A percentile compares a stretch with the other conserved stretches of the same genome.
phyloP scores from a whole-genome alignment of 2,329 filamentous ascomycete species.

The Saccharata proteae region DNA sequence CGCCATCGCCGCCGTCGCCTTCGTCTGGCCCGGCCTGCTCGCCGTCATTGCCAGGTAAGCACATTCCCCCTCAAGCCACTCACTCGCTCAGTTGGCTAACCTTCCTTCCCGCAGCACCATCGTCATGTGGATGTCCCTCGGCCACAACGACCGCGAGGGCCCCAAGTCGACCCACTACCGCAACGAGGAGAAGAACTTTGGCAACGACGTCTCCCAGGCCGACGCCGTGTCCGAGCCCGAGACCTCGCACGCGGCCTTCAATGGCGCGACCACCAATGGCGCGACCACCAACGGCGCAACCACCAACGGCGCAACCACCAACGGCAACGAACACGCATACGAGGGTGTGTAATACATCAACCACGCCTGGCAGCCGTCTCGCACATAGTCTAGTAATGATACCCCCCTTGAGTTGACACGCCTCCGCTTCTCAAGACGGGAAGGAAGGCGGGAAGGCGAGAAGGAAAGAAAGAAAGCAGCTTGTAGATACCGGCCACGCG shows the following conservation, averaged over 20 bases:
- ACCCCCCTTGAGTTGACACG: no score
- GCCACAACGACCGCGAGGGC: conserved; percentile 26
- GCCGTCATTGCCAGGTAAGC: conserved; percentile 35
- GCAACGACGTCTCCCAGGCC: neutral
- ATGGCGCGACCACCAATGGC: neutral
- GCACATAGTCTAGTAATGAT: no score
- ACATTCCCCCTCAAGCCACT: neutral
- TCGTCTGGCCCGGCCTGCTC: conserved; percentile 41
- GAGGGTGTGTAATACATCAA: neutral
- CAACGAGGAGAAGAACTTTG: conserved; percentile 10
- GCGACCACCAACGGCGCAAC: neutral
- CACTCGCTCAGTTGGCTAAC: neutral
- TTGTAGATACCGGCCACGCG: no score
- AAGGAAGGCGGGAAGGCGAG: no score
- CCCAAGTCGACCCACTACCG: conserved; percentile 27
- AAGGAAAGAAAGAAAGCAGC: no score
- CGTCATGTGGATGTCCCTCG: conserved; percentile 26
- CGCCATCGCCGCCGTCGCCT: conserved; percentile 39
- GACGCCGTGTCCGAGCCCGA: neutral
- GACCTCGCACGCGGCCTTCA: neutral
- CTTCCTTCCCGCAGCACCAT: conserved; percentile 19
- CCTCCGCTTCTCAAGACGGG: no score
- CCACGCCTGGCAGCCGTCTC: no score
- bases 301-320: neutral
- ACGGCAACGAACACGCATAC: neutral